phyloP scores from a whole-genome alignment of 495 filamentous ascomycete genomes.

The Paragyromitra xinjiangensis region DNA sequence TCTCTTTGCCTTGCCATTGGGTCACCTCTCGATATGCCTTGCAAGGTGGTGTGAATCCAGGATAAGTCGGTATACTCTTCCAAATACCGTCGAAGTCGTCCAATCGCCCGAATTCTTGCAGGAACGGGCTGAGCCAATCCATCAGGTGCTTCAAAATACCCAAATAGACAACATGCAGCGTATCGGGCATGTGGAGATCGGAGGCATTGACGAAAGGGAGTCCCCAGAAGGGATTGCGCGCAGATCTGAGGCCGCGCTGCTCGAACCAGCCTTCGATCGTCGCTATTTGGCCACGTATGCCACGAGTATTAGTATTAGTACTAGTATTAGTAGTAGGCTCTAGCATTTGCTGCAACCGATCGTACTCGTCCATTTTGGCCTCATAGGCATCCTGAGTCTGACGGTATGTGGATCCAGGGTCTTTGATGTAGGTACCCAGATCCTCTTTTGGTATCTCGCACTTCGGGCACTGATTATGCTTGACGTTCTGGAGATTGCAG shows the following conservation, averaged over 20 bases:
- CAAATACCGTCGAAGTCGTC: too few species aligned
- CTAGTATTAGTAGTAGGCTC: too few species aligned
- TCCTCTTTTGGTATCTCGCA: background rate
- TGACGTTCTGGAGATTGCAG: background rate
- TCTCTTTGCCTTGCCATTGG: background rate
- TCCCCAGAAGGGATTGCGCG: background rate
- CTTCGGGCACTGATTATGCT: background rate
- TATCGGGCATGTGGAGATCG: background rate
- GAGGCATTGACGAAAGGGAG: background rate
- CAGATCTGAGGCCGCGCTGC: background rate
- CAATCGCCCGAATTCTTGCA: background rate
- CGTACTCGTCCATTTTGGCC: background rate
- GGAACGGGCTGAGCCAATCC: background rate
- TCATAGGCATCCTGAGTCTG: background rate
- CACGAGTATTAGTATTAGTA: too few species aligned
- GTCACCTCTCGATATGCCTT: too few species aligned
- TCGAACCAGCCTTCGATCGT: background rate
- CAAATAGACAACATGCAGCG: background rate
- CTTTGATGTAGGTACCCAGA: background rate
- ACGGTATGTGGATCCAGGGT: background rate
- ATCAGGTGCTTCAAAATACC: constrained; percentile 6
- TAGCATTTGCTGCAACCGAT: background rate
- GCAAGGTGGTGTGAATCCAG: too few species aligned
- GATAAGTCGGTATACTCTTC: too few species aligned
- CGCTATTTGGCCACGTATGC: background rate